phyloP scores from a whole-genome alignment of 148 eudicot species.

The Silene conica region DNA sequence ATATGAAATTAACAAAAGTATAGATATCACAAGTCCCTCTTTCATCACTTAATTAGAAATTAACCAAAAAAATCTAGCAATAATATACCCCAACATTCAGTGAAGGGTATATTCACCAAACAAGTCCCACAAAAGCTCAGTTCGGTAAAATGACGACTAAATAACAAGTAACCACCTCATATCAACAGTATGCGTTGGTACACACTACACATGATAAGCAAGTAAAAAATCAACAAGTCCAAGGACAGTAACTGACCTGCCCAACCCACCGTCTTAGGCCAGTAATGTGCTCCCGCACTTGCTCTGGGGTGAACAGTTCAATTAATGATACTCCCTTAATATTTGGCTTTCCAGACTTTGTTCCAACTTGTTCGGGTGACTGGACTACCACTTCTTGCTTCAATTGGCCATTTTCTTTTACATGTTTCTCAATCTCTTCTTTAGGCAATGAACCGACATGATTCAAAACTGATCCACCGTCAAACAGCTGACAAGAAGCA shows the following conservation, averaged over 20 bases:
- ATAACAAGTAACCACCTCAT: neutral
- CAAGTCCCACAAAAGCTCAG: neutral
- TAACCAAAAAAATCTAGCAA: too few species aligned
- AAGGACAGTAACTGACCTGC: slow-evolving; percentile 52
- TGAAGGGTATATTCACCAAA: neutral
- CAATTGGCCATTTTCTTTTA: neutral
- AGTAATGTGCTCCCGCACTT: slow-evolving; percentile 78
- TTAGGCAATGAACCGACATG: neutral
- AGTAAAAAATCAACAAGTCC: neutral
- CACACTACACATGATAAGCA: neutral
- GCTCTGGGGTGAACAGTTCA: slow-evolving; percentile 94
- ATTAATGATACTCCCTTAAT: slow-evolving; percentile 92
- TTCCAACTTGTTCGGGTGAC: slow-evolving; percentile 54
- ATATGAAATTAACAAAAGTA: too few species aligned
- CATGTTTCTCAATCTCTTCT: neutral
- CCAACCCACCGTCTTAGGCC: slow-evolving; percentile 99
- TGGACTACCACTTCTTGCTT: slow-evolving; percentile 33
- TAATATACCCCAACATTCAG: neutral
- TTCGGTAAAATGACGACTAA: neutral
- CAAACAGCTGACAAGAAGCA: neutral
- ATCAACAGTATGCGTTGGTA: neutral
- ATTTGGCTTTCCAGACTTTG: slow-evolving; percentile 91
- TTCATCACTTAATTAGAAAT: too few species aligned
- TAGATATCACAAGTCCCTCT: too few species aligned
- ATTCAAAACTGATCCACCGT: neutral